Percentiles rank a stretch among this genome's conserved stretches.
These are phyloP conservation scores for Fusarium sp. DNA, from an alignment of 2,329 filamentous ascomycete species.

Conservation along the genomic window DNA sequence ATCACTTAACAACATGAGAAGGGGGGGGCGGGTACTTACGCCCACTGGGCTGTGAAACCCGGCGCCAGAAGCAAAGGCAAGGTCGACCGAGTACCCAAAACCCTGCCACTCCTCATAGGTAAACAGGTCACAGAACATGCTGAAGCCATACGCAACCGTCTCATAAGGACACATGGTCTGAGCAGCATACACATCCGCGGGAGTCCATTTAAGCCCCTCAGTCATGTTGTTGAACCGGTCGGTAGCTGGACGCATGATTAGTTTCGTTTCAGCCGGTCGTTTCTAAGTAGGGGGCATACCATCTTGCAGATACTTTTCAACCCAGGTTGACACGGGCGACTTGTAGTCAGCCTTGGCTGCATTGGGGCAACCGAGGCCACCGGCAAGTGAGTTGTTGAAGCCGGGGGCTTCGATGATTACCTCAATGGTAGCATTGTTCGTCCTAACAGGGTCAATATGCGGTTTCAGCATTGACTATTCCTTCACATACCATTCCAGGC, in stretches of 20 bases:
- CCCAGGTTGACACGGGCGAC: constrained; percentile 70
- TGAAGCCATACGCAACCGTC: constrained; percentile 81
- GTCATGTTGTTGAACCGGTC: constrained; percentile 68
- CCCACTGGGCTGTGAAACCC: constrained; percentile 75
- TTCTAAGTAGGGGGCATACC: constrained; percentile 49
- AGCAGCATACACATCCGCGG: constrained; percentile 72
- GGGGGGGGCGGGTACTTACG: constrained; percentile 49
- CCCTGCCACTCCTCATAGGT: constrained; percentile 80
- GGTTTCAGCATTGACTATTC: neutral
- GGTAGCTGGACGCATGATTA: constrained; percentile 61
- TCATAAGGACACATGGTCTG: constrained; percentile 83
- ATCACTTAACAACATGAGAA: neutral
- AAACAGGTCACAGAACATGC: constrained; percentile 79
- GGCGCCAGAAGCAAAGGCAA: constrained; percentile 71
- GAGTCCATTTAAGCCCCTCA: constrained; percentile 71
- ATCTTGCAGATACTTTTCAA: constrained; percentile 72
- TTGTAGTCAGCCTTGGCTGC: constrained; percentile 63
- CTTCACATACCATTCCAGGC: constrained; percentile 69
- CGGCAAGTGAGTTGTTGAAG: constrained; percentile 79
- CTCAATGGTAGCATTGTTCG: constrained; percentile 77
- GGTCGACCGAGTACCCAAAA: constrained; percentile 78
- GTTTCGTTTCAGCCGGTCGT: neutral
- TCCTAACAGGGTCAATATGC: constrained; percentile 54
- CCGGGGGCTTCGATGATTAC: constrained; percentile 73
- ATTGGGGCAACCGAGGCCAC: constrained; percentile 75